Conservation (phyloP, 2,329 filamentous ascomycete species). For the Sporothrix mexicana region DNA sequence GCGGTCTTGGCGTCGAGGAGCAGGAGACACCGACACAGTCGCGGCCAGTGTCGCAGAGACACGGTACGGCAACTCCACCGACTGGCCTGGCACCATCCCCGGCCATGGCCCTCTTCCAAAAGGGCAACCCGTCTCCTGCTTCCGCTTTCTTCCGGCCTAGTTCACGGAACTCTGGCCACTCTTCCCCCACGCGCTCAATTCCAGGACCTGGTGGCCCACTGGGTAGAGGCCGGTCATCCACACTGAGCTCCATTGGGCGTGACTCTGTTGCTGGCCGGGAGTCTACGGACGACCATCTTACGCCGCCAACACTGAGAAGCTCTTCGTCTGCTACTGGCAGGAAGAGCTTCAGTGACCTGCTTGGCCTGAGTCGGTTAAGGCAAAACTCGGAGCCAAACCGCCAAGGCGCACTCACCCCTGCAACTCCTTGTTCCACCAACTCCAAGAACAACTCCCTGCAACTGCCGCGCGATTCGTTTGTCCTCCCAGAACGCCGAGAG, state of each 20-base stretch:
- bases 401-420: conserved; percentile 71
- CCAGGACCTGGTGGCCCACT: conserved; percentile 5
- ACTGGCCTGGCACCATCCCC: conserved; percentile 44
- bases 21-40: conserved; percentile 45
- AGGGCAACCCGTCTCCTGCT: conserved; percentile 52
- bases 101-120: conserved; percentile 43
- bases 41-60: conserved; percentile 41
- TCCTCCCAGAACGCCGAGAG: conserved; percentile 79
- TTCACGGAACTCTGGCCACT: conserved; percentile 65
- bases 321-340: conserved; percentile 83
- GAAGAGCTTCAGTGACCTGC: conserved; percentile 89
- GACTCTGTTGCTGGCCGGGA: conserved; percentile 73
- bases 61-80: conserved; percentile 42
- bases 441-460: conserved; percentile 87
- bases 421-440: conserved; percentile 69
- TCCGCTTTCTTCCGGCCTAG: conserved; percentile 57
- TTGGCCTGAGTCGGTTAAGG: conserved; percentile 77
- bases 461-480: conserved; percentile 71
- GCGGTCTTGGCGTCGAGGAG: conserved; percentile 23
- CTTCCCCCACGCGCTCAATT: conserved; percentile 62
- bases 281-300: conserved; percentile 72
- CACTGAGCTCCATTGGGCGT: conserved; percentile 80
- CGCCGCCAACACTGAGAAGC: conserved; percentile 71
- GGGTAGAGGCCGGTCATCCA: conserved; percentile 79
- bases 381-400: conserved; percentile 76